These are phyloP conservation scores for Cantharellus cinnabarinus DNA, from an alignment of 768 basidiomycete species.

Conservation along the genomic window DNA sequence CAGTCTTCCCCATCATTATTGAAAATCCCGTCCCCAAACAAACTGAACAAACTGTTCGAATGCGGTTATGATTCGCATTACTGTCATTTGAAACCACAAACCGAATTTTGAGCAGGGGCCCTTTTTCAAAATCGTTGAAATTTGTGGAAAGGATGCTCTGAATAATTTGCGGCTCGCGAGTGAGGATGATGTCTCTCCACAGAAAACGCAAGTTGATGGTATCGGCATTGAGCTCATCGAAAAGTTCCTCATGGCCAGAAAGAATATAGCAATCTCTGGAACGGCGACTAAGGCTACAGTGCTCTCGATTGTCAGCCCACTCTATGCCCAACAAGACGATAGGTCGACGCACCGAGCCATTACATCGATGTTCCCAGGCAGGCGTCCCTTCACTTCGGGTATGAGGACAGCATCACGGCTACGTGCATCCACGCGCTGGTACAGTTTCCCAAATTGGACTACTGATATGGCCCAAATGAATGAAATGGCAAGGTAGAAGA, in stretches of 20 bases:
- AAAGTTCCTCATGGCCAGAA: not conserved
- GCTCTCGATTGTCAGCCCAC: too few relatives aligned
- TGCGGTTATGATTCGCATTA: not conserved
- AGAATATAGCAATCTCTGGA: not conserved
- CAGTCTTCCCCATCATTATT: slow-evolving; percentile 15
- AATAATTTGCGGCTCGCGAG: slow-evolving; percentile 6
- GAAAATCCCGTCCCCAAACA: slow-evolving; percentile 18
- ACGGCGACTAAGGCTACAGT: too few relatives aligned
- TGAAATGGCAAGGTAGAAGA: too few relatives aligned
- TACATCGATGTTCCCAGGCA: not conserved
- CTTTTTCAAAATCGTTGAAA: slow-evolving; percentile 6
- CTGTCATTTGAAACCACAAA: not conserved
- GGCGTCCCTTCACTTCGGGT: not conserved
- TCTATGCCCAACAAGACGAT: too few relatives aligned
- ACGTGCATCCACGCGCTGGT: not conserved
- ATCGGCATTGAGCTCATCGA: not conserved
- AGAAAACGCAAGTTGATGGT: not conserved
- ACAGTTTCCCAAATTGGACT: not conserved
- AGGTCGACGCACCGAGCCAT: slow-evolving; percentile 18
- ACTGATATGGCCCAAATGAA: too few relatives aligned
- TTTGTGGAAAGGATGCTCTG: slow-evolving; percentile 6
- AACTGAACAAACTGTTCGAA: slow-evolving; percentile 1
- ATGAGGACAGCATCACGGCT: not conserved
- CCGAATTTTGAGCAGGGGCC: not conserved
- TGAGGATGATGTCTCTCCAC: slow-evolving; percentile 3